Percentiles rank a stretch among this genome's conserved stretches.
Conservation (phyloP, 768 basidiomycete genomes). For the Lanmaoa rubissima region DNA sequence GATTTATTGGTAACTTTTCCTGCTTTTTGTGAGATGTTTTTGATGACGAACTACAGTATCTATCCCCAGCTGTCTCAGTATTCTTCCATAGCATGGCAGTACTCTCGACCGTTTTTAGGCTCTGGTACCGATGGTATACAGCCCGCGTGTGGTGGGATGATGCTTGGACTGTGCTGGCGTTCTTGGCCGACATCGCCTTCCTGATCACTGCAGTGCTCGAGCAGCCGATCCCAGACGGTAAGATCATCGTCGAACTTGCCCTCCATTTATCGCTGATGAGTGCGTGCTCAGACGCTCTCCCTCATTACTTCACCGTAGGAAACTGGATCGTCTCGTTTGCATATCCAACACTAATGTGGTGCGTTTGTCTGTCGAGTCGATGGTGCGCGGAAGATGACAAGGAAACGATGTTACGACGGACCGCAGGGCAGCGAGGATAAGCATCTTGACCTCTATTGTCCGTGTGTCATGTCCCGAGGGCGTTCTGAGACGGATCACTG, state of each 20-base stretch:
- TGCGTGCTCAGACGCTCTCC: no score
- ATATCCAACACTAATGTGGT: no score
- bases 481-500: no score
- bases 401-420: no score
- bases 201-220: conserved; percentile 6
- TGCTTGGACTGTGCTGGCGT: conserved; percentile 17
- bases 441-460: no score
- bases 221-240: conserved; percentile 7
- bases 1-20: conserved; percentile 12
- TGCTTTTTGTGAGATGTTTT: background rate
- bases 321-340: no score
- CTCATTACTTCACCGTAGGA: no score
- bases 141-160: conserved; percentile 29
- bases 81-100: conserved; percentile 24
- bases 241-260: background rate
- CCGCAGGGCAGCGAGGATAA: no score
- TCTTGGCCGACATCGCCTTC: conserved; percentile 15
- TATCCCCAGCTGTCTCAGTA: conserved; percentile 6
- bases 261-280: no score
- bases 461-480: no score
- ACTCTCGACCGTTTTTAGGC: conserved; percentile 21
- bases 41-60: background rate
- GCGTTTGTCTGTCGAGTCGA: no score
- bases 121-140: conserved; percentile 21
- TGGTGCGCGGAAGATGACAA: no score